Evolutionary conservation across 768 basidiomycete genomes (phyloP).

Genomic region (Russula vinacea): DNA sequence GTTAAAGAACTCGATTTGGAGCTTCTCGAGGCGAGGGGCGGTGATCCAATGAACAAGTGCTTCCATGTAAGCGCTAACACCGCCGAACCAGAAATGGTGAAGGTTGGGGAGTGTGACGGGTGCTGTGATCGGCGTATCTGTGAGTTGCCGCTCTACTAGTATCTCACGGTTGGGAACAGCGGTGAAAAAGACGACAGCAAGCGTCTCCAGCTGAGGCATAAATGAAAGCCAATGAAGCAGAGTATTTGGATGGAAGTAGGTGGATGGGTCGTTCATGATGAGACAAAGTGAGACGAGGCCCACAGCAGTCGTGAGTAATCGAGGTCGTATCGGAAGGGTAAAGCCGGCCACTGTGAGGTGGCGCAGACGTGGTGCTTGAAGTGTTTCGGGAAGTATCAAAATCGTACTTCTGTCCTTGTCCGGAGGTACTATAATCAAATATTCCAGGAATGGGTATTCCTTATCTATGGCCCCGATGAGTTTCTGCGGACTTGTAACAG

Average conservation of each 20-base stretch:
- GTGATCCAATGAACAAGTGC: neutral
- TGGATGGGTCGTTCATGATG: neutral
- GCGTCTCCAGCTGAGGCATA: neutral
- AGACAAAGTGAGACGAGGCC: neutral
- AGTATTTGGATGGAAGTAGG: neutral
- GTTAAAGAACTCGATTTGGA: neutral
- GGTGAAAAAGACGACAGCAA: neutral
- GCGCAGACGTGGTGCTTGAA: neutral
- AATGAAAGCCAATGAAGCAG: neutral
- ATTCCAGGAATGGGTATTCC: neutral
- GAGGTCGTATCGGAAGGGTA: neutral
- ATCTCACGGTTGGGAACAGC: neutral
- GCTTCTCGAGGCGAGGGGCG: neutral
- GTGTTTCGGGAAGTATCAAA: neutral
- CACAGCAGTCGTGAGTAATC: neutral
- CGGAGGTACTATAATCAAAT: neutral
- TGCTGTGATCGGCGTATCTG: neutral
- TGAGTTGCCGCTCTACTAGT: neutral
- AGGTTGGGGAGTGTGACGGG: neutral
- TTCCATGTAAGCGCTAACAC: neutral
- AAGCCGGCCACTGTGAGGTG: neutral
- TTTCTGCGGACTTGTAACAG: neutral
- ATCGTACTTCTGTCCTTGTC: neutral
- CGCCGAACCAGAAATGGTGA: neutral
- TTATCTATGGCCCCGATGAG: neutral